Evolutionary conservation across 495 filamentous ascomycete genomes (phyloP).

Genomic region (Aspergillus nanangensis): DNA sequence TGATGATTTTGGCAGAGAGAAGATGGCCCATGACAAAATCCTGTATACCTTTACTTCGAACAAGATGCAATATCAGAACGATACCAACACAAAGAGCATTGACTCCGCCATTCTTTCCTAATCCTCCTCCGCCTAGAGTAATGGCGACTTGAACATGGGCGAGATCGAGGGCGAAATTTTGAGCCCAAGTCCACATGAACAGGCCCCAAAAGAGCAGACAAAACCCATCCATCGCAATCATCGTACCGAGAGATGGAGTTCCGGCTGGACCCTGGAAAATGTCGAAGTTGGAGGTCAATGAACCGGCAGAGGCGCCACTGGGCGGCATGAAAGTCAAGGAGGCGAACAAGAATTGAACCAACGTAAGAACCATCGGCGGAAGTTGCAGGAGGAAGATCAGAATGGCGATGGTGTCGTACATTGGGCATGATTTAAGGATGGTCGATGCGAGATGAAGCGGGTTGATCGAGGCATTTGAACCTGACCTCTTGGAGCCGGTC

Average conservation of each 20-base stretch:
- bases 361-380: conserved; percentile 83
- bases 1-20: conserved; percentile 41
- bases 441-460: conserved; percentile 72
- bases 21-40: conserved; percentile 44
- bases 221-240: conserved; percentile 75
- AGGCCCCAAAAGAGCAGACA: conserved; percentile 78
- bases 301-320: conserved; percentile 43
- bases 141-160: conserved; percentile 95
- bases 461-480: conserved; percentile 54
- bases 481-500: conserved; percentile 56
- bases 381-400: conserved; percentile 95
- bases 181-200: conserved; percentile 82
- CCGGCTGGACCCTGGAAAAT: conserved; percentile 69
- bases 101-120: conserved; percentile 69
- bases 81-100: conserved; percentile 73
- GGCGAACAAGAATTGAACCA: conserved; percentile 92
- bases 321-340: conserved; percentile 89
- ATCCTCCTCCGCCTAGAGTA: conserved; percentile 80
- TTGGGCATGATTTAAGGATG: conserved; percentile 83
- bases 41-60: conserved; percentile 56
- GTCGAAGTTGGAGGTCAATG: conserved; percentile 62
- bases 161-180: conserved; percentile 87
- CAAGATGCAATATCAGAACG: conserved; percentile 64
- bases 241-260: conserved; percentile 71
- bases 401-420: conserved; percentile 95